Percentiles rank a stretch among this genome's conserved stretches.
Evolutionary conservation across 306 rosid genomes (phyloP).

Genomic region (Mimosa pudica): DNA sequence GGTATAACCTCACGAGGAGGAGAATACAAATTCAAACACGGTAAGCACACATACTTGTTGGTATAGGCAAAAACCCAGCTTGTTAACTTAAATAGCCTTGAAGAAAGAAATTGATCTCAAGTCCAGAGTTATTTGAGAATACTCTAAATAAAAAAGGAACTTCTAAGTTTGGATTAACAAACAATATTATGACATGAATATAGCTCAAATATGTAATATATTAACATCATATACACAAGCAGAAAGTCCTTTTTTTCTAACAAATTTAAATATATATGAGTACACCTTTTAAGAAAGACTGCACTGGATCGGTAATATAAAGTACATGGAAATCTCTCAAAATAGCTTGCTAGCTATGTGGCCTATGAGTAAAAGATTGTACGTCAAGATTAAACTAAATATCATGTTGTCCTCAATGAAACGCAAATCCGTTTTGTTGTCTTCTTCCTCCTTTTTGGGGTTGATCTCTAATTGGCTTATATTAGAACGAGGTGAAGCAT

Average conservation of each 20-base stretch:
- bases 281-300: neutral
- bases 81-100: too few species aligned
- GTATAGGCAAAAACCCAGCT: too few species aligned
- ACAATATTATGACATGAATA: neutral
- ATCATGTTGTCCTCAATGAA: conserved; percentile 9
- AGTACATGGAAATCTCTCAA: conserved; percentile 13
- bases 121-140: too few species aligned
- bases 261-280: neutral
- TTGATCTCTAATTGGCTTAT: too few species aligned
- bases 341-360: neutral
- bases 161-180: neutral
- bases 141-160: neutral
- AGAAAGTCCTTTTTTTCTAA: neutral
- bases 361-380: conserved; percentile 8
- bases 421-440: neutral
- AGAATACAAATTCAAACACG: too few species aligned
- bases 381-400: conserved; percentile 11
- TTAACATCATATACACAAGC: conserved; percentile 9
- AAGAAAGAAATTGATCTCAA: too few species aligned
- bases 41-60: too few species aligned
- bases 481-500: conserved; percentile 74
- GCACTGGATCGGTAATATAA: neutral
- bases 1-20: too few species aligned
- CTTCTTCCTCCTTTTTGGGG: neutral
- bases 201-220: neutral